These are phyloP conservation scores for Colletotrichum somersetense DNA, from an alignment of 2,329 filamentous ascomycete genomes.

Conservation along the genomic window DNA sequence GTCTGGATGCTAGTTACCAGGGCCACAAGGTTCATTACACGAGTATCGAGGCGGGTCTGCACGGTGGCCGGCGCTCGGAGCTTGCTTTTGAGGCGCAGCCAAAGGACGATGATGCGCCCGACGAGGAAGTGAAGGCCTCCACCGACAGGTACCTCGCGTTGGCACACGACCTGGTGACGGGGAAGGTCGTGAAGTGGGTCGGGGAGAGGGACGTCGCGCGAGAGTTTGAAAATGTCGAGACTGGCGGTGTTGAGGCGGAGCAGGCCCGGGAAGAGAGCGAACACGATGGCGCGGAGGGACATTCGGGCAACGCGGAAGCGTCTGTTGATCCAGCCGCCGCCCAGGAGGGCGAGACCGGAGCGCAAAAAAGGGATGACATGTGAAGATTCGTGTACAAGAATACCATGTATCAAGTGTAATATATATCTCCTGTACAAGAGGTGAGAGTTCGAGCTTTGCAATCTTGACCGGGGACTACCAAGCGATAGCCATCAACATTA, in stretches of 20 bases:
- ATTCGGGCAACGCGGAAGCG: not conserved
- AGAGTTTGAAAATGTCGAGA: not conserved
- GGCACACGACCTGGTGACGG: conserved; percentile 17
- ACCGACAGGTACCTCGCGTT: conserved; percentile 6
- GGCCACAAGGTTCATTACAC: conserved; percentile 64
- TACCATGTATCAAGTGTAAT: conserved; percentile 24
- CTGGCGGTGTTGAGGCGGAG: not conserved
- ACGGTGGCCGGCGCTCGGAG: conserved; percentile 65
- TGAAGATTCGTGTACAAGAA: conserved; percentile 2
- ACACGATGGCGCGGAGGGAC: not conserved
- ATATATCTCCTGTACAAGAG: conserved; percentile 14
- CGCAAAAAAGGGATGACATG: conserved; percentile 1
- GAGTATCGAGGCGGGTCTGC: conserved; percentile 64
- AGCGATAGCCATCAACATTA: not conserved
- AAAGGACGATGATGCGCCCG: not conserved
- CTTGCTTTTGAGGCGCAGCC: conserved; percentile 56
- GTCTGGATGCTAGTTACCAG: conserved; percentile 56
- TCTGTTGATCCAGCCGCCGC: not conserved
- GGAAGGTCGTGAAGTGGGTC: conserved; percentile 26
- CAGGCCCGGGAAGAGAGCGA: not conserved
- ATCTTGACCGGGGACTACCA: not conserved
- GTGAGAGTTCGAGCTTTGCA: not conserved
- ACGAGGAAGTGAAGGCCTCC: not conserved
- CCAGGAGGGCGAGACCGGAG: not conserved
- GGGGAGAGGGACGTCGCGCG: conserved; percentile 20